These are phyloP conservation scores for Akanthomyces dipterigenus DNA, from an alignment of 2,329 filamentous ascomycete genomes.

Conservation along the genomic window DNA sequence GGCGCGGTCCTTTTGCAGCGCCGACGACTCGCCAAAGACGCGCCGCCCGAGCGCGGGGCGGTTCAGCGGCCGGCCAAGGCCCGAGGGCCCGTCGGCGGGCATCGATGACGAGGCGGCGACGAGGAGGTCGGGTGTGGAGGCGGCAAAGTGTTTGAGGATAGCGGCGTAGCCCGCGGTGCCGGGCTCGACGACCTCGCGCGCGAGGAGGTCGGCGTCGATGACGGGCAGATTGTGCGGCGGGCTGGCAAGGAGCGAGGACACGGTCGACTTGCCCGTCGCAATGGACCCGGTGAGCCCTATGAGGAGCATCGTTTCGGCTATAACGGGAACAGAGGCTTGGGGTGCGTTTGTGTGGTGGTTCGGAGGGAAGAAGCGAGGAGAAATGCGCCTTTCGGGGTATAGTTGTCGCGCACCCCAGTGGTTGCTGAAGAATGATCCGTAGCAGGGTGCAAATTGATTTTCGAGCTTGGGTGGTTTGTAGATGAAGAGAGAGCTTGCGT, in stretches of 20 bases:
- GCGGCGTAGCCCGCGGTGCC: conserved; percentile 76
- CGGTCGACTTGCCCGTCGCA: conserved; percentile 95
- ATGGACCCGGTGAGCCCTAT: conserved; percentile 96
- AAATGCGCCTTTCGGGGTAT: too few relatives aligned
- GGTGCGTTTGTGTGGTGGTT: not conserved
- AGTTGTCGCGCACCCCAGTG: too few relatives aligned
- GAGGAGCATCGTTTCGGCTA: conserved; percentile 62
- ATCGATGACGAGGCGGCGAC: conserved; percentile 48
- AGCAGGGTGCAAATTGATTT: not conserved
- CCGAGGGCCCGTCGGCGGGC: conserved; percentile 46
- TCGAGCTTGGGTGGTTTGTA: not conserved
- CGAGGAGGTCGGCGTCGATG: conserved; percentile 88
- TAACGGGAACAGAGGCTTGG: too few relatives aligned
- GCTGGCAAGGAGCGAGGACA: conserved; percentile 72
- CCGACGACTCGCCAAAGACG: conserved; percentile 75
- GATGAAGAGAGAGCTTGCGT: not conserved
- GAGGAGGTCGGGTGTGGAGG: conserved; percentile 80
- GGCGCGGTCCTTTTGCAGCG: conserved; percentile 62
- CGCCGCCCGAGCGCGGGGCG: conserved; percentile 75
- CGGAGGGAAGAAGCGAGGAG: too few relatives aligned
- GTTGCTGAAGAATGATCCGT: not conserved
- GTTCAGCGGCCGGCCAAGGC: conserved; percentile 71
- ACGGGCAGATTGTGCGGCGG: conserved; percentile 82
- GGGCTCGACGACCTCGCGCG: conserved; percentile 89
- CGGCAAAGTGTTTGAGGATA: conserved; percentile 74